Evolutionary conservation across 371 early-diverging fungal genomes (phyloP), one percentile per base, ranked within the genome.

Genomic region (Rhizopus sp.): DNA sequence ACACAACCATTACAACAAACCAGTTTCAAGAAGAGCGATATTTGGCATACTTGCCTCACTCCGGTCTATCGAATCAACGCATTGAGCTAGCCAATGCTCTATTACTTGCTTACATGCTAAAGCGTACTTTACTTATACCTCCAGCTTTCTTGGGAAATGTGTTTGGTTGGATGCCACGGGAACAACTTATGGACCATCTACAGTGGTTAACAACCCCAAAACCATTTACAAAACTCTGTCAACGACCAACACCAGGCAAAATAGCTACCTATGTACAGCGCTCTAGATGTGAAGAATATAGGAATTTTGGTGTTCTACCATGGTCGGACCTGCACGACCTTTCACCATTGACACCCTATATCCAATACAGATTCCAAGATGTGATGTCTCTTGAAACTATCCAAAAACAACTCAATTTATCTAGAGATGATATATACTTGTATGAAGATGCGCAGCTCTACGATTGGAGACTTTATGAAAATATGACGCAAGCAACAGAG

Each of bases 71-170:
- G 34, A 83, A 84, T 51, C 86, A 86, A 55, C 75, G 82, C 8
- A 82, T 81, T 31, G 77, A 76, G 49, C 66, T 86, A 30, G 79
- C 79, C 33, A 86, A 84, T 46, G 81, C 83, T 0, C 55, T 86
- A 4, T 42, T 78, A 17, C 55, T 86, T 15, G 80, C 86, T 0
- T 70, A 64, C 7, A 59, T 77, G 32, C 57, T 82, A 30, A 80
- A 83, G 31, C 76, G 86, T 6, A 86, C 86, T 0, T 60, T 86
- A 7, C 66, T 86, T 29, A 51, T 86, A 12, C 85, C 86, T 3
- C 85, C 86, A 2, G 74, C 76, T 33, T 68, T 75, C 41, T 62
- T 78, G 3, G 79, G 79, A 1, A 64, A 53, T 15, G 73, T 73
- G 1, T 54, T 71, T 50, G 72, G 76, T 0, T 78, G 79, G 79